Percentiles rank a stretch among this genome's conserved stretches.
These are phyloP conservation scores for Pestalotiopsis sp. DNA, from an alignment of 2,329 filamentous ascomycete genomes.

Conservation along the genomic window DNA sequence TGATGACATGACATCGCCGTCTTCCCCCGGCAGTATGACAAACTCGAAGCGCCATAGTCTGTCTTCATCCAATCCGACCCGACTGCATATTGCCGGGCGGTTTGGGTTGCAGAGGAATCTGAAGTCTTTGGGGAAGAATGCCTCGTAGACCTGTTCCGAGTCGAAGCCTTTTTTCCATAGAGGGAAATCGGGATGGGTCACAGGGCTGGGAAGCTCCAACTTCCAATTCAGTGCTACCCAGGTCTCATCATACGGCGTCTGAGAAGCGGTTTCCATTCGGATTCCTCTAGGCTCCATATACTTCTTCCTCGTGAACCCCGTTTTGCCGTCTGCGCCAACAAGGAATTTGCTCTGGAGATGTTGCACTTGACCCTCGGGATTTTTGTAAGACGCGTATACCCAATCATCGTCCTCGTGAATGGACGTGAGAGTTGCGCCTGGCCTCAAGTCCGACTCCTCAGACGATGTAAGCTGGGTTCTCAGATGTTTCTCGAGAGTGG, in stretches of 20 bases:
- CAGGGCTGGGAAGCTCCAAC: not conserved
- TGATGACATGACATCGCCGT: not conserved
- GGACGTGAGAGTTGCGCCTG: not conserved
- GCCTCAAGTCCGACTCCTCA: no score
- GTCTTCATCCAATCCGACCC: not conserved
- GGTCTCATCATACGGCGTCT: not conserved
- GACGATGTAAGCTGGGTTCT: not conserved
- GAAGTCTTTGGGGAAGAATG: not conserved
- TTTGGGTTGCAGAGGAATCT: not conserved
- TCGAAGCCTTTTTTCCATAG: not conserved
- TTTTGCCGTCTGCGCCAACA: not conserved
- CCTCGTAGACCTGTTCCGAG: not conserved
- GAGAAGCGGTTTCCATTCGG: not conserved
- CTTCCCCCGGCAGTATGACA: not conserved
- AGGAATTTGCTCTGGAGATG: not conserved
- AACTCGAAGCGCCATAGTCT: not conserved
- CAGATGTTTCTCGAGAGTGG: not conserved
- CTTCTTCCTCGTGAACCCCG: not conserved
- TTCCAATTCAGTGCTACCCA: not conserved
- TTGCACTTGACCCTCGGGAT: not conserved
- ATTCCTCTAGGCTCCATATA: not conserved
- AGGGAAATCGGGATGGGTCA: not conserved
- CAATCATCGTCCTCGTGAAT: not conserved
- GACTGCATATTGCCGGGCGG: not conserved
- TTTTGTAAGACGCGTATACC: not conserved